Evolutionary conservation across 2,329 filamentous ascomycete genomes (phyloP).

Genomic region (Fusarium burgessii): DNA sequence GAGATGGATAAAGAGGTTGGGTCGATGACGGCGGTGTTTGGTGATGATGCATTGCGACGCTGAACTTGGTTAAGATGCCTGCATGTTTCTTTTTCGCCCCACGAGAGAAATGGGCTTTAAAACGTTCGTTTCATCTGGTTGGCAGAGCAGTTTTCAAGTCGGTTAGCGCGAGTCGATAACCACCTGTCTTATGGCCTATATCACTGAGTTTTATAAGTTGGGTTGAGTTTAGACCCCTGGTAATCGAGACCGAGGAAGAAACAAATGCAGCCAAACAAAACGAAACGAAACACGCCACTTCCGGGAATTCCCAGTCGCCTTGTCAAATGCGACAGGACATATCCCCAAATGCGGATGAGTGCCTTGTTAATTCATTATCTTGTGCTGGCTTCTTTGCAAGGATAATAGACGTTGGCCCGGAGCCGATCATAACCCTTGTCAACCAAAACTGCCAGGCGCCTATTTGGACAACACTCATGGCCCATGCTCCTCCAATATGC

Average conservation of each 20-base stretch:
- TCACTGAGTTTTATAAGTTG: slow-evolving; percentile 41
- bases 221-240: slow-evolving; percentile 23
- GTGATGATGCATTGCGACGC: slow-evolving; percentile 43
- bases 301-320: slow-evolving; percentile 21
- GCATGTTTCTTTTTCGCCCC: slow-evolving; percentile 31
- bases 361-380: slow-evolving; percentile 7
- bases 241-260: slow-evolving; percentile 28
- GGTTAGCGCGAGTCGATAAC: slow-evolving; percentile 42
- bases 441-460: slow-evolving; percentile 7
- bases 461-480: slow-evolving; percentile 16
- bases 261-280: slow-evolving; percentile 37
- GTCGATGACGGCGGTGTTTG: slow-evolving; percentile 34
- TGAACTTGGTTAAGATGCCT: slow-evolving; percentile 38
- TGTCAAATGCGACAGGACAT: slow-evolving; percentile 29
- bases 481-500: slow-evolving; percentile 26
- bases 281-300: slow-evolving; percentile 43
- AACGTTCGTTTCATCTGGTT: slow-evolving; percentile 46
- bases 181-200: slow-evolving; percentile 48
- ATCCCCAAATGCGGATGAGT: slow-evolving; percentile 26
- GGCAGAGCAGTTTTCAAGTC: slow-evolving; percentile 34
- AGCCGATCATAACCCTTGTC: slow-evolving; percentile 32
- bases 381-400: slow-evolving; percentile 10
- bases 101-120: slow-evolving; percentile 36
- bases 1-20: slow-evolving; percentile 28
- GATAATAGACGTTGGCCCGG: slow-evolving; percentile 20